phyloP scores from a whole-genome alignment of 768 basidiomycete species.

The Leccinum uliginosum region DNA sequence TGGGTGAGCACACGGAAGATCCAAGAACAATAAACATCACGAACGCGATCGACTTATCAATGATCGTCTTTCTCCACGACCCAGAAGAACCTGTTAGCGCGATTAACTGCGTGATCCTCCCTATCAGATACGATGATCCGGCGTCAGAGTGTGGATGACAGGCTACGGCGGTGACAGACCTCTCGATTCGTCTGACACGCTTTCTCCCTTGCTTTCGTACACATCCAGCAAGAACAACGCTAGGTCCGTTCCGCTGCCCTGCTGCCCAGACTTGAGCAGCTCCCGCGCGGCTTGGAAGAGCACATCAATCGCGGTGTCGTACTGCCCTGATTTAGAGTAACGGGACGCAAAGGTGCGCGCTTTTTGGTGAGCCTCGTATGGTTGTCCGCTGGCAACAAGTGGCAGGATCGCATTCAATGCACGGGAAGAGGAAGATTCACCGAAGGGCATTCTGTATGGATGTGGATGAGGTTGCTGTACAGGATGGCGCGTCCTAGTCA shows the following conservation, averaged over 20 bases:
- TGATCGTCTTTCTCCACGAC: constrained; percentile 86
- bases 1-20: constrained; percentile 16
- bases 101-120: constrained; percentile 86
- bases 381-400: constrained; percentile 63
- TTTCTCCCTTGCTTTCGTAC: constrained; percentile 70
- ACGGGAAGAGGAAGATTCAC: constrained; percentile 44
- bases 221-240: constrained; percentile 75
- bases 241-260: constrained; percentile 89
- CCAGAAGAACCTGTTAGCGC: constrained; percentile 77
- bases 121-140: constrained; percentile 39
- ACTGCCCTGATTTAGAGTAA: constrained; percentile 75
- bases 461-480: constrained; percentile 3
- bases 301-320: constrained; percentile 86
- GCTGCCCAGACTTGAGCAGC: constrained; percentile 82
- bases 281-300: constrained; percentile 88
- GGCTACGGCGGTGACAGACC: constrained; percentile 44
- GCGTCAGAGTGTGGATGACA: not conserved
- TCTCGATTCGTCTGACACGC: constrained; percentile 71
- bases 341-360: constrained; percentile 92
- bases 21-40: constrained; percentile 25
- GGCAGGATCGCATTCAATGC: constrained; percentile 76
- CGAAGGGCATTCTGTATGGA: constrained; percentile 22
- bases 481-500: not conserved
- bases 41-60: constrained; percentile 80
- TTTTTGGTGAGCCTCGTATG: constrained; percentile 95